These are phyloP conservation scores for Annulohypoxylon nitens DNA, from an alignment of 495 filamentous ascomycete genomes.

Conservation along the genomic window DNA sequence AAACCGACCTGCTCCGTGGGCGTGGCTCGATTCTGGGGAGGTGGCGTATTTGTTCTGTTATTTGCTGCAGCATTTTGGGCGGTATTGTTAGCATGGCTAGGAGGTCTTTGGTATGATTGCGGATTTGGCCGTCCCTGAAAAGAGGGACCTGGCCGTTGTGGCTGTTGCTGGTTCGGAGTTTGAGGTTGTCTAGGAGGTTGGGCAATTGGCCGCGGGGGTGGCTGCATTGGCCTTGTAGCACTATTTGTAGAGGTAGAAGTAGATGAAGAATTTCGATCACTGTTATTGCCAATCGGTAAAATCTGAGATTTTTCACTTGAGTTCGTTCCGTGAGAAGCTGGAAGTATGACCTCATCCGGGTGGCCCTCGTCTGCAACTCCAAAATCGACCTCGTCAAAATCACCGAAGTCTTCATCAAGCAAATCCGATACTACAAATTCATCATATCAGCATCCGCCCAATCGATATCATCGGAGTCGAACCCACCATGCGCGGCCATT, in stretches of 20 bases:
- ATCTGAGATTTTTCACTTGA: conserved; percentile 45
- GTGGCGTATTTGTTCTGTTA: conserved; percentile 46
- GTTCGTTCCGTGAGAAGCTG: conserved; percentile 41
- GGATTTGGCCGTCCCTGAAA: conserved; percentile 49
- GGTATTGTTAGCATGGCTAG: conserved; percentile 54
- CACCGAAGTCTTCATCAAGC: conserved; percentile 51
- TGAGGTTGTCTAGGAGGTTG: conserved; percentile 53
- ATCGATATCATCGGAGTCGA: conserved; percentile 49
- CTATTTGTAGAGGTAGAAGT: conserved; percentile 40
- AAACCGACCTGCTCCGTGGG: conserved; percentile 68
- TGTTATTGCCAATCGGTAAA: conserved; percentile 40
- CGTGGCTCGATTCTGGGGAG: conserved; percentile 34
- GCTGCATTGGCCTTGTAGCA: conserved; percentile 52
- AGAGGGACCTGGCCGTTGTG: conserved; percentile 44
- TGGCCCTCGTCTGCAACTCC: conserved; percentile 67
- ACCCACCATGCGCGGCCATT: conserved; percentile 45
- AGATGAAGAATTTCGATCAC: conserved; percentile 45
- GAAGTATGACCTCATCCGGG: conserved; percentile 73
- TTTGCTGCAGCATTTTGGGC: conserved; percentile 45
- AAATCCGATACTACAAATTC: conserved; percentile 46
- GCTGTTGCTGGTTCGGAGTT: conserved; percentile 54
- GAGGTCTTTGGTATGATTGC: conserved; percentile 46
- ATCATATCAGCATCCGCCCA: conserved; percentile 51
- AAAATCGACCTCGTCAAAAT: conserved; percentile 83
- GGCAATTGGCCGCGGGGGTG: conserved; percentile 50